Base-by-base conservation (phyloP, 257 asterid genomes). In the Nicotiana noctiflora region DNA sequence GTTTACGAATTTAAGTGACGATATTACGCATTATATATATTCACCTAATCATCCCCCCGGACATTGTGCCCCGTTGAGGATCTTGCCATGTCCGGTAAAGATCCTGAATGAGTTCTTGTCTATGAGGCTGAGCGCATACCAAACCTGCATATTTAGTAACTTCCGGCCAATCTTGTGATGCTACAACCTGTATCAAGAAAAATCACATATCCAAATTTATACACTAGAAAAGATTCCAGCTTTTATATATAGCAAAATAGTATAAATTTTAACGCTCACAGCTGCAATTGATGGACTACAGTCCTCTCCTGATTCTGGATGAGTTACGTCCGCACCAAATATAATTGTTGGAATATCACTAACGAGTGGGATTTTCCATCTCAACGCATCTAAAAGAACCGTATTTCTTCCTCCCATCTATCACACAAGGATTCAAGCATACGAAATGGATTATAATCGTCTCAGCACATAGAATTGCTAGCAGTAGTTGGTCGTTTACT, bases 331-430 rank as follows among this genome's bases (percentile, higher is more conserved):
- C 4, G 99, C 99, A 75, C 99, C 99, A 68, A 96, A 96, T 84
- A 96, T 96, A 78, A 96, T 94, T 12, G 98, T 96, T 0, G 99
- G 99, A 75, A 95, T 93, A 84, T 95, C 99, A 82, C 99, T 95
- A 25, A 95, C 99, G 61, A 95, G 85, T 7, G 98, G 98, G 81
- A 94, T 93, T 89, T 90, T 89, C 84, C 98, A 94, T 89, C 98
- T 92, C 76, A 94, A 81, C 27, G 98, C 98, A 80, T 94, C 98
- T 87, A 90, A 56, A 19, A 93, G 95, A 63, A 93, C 98, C 0
- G 98, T 93, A 81, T 96, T 95, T 80, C 99, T 86, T 25, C 99
- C 99, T 29, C 99, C 99, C 99, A 96, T 96, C 99, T 96, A 90
- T 81, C 70, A 57, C n/a, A 23, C 52, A 25, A 83, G 29, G 23